Evolutionary conservation across 208 protist species (phyloP).

Genomic region (Trypanosoma mega): DNA sequence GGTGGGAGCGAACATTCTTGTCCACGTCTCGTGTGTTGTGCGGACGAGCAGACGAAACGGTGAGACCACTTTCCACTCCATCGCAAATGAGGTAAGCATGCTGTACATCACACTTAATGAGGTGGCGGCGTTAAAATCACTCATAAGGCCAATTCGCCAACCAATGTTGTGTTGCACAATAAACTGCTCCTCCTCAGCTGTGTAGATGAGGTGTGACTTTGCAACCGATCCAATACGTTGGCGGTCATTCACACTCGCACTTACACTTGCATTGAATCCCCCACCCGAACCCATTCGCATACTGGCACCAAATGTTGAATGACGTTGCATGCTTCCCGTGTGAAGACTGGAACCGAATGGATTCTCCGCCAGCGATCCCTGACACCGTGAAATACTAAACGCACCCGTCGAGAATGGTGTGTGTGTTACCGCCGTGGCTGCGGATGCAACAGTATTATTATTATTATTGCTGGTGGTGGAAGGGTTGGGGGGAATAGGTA

Average conservation of each 20-base stretch:
- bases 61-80: constrained; percentile 87
- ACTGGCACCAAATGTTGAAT: constrained; percentile 15
- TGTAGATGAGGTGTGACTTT: constrained; percentile 74
- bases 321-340: constrained; percentile 20
- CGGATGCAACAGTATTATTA: too few species aligned
- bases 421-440: too few species aligned
- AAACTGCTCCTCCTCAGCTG: constrained; percentile 74
- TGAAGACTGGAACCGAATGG: constrained; percentile 18
- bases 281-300: constrained; percentile 23
- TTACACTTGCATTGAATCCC: constrained; percentile 35
- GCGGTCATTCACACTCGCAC: constrained; percentile 39
- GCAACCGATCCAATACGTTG: constrained; percentile 77
- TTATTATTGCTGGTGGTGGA: too few species aligned
- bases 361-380: constrained; percentile 10
- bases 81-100: constrained; percentile 49
- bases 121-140: constrained; percentile 53
- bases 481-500: too few species aligned
- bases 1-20: constrained; percentile 19
- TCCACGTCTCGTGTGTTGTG: constrained; percentile 62
- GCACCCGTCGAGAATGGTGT: constrained; percentile 15
- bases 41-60: constrained; percentile 69
- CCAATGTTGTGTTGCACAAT: constrained; percentile 78
- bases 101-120: constrained; percentile 60
- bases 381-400: constrained; percentile 28
- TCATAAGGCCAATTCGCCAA: constrained; percentile 91